These are phyloP conservation scores for Penicillium chermesinum DNA, from an alignment of 495 filamentous ascomycete genomes.

Conservation along the genomic window DNA sequence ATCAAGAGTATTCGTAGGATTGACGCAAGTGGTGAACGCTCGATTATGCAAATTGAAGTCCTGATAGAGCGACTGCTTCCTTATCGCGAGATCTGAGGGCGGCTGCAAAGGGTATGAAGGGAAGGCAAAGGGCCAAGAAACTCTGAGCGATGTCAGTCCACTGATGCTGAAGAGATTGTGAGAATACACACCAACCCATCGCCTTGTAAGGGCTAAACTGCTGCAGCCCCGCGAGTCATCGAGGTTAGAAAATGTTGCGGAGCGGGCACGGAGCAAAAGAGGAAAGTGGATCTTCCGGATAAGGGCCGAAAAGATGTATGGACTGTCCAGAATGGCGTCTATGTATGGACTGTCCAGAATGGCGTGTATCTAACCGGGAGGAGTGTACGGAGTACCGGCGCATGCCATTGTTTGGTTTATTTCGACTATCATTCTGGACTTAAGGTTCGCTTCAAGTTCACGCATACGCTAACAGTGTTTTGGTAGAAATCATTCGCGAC, in stretches of 20 bases:
- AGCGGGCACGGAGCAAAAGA: conserved; percentile 1
- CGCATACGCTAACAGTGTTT: too few species aligned
- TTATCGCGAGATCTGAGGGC: neutral
- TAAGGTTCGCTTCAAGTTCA: too few species aligned
- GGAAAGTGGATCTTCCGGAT: neutral
- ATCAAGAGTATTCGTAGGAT: too few species aligned
- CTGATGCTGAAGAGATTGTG: neutral
- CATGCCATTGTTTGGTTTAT: neutral
- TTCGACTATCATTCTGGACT: neutral
- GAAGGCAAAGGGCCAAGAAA: neutral
- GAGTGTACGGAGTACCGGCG: too few species aligned
- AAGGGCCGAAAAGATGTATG: too few species aligned
- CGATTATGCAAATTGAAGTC: too few species aligned
- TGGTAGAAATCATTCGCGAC: too few species aligned
- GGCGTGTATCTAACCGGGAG: too few species aligned
- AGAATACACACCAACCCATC: neutral
- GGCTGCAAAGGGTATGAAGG: conserved; percentile 2
- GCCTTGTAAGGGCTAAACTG: neutral
- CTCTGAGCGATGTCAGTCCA: neutral
- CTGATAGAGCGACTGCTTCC: neutral
- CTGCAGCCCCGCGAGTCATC: too few species aligned
- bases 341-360: too few species aligned
- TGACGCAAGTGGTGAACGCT: too few species aligned
- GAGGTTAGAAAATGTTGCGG: conserved; percentile 1
- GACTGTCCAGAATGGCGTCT: too few species aligned